phyloP scores from a whole-genome alignment of 1,139 yeast genomes.

The Lodderomyces metapsilosis region DNA sequence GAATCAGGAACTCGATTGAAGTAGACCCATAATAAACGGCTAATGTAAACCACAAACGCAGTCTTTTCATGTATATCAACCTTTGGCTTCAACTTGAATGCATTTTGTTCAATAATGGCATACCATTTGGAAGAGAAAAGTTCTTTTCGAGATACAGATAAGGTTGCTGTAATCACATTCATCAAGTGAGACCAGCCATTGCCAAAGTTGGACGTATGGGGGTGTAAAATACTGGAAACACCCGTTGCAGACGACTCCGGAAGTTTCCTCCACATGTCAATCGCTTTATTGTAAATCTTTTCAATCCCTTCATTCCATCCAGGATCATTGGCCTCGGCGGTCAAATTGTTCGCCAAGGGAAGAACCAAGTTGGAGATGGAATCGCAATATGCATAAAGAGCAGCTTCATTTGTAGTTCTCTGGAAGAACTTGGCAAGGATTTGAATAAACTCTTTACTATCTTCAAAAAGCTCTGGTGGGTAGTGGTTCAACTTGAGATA shows the following conservation, averaged over 20 bases:
- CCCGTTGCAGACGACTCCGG: constrained; percentile 1
- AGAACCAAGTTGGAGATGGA: constrained; percentile 71
- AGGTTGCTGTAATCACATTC: constrained; percentile 66
- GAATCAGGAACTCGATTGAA: constrained; percentile 86
- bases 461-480: constrained; percentile 89
- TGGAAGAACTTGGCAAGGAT: constrained; percentile 83
- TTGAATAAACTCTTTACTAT: constrained; percentile 83
- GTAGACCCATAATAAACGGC: constrained; percentile 87
- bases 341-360: constrained; percentile 80
- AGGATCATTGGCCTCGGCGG: constrained; percentile 96
- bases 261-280: constrained; percentile 30
- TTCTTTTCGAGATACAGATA: constrained; percentile 81
- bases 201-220: constrained; percentile 1
- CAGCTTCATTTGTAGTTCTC: constrained; percentile 60
- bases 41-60: constrained; percentile 60
- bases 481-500: constrained; percentile 74
- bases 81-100: constrained; percentile 36
- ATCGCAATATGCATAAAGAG: constrained; percentile 79
- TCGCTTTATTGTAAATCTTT: constrained; percentile 54
- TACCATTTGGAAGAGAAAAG: constrained; percentile 78
- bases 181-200: constrained; percentile 75
- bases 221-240: constrained; percentile 5
- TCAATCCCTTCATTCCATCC: constrained; percentile 86
- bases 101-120: constrained; percentile 54
- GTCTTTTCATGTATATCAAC: constrained; percentile 57